Conservation (phyloP, 768 basidiomycete species). For the Strobilomyces echinocephalus region DNA sequence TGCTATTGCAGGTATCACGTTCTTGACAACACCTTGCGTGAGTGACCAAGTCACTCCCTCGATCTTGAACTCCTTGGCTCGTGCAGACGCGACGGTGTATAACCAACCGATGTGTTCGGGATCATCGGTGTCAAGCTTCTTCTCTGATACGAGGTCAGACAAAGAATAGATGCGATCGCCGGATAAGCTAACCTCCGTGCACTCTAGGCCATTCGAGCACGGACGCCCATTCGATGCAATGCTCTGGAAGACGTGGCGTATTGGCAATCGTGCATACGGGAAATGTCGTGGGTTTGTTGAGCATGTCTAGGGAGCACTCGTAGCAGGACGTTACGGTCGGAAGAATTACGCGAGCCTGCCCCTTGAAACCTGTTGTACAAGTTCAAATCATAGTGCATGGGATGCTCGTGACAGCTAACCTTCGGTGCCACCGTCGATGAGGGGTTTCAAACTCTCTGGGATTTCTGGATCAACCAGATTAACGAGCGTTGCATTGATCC, state of each 20-base stretch:
- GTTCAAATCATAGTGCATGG: background rate
- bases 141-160: conserved; percentile 42
- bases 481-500: conserved; percentile 98
- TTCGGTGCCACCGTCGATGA: conserved; percentile 98
- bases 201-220: conserved; percentile 98
- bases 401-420: conserved; percentile 41
- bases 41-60: conserved; percentile 97
- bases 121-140: conserved; percentile 96
- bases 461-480: conserved; percentile 91
- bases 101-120: conserved; percentile 96
- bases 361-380: conserved; percentile 78
- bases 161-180: background rate
- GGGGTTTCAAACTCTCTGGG: conserved; percentile 89
- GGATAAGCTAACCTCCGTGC: conserved; percentile 60
- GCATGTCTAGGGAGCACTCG: conserved; percentile 97
- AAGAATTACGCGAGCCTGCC: conserved; percentile 94
- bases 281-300: conserved; percentile 94
- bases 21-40: conserved; percentile 98
- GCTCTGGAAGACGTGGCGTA: conserved; percentile 95
- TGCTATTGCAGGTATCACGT: conserved; percentile 98
- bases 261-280: conserved; percentile 99
- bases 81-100: conserved; percentile 69
- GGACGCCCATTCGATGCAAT: conserved; percentile 99
- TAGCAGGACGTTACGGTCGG: conserved; percentile 96
- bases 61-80: conserved; percentile 93